Evolutionary conservation across 768 basidiomycete species (phyloP).

Genomic region (Pholiota microspora): DNA sequence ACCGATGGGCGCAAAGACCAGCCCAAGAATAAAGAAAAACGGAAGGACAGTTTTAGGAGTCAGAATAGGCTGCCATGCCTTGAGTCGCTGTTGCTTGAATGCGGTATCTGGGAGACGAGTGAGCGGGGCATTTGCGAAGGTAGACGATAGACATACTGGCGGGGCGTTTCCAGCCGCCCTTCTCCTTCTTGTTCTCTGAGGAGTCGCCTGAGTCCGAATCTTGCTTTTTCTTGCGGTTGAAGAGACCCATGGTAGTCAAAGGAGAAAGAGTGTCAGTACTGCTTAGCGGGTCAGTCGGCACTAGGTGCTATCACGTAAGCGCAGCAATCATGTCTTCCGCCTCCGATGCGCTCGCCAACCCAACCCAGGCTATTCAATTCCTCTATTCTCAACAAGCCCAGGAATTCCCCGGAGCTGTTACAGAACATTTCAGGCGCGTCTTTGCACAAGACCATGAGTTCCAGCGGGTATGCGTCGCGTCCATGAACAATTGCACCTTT

Average conservation of each 20-base stretch:
- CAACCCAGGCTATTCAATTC: constrained; percentile 44
- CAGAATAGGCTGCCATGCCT: constrained; percentile 99
- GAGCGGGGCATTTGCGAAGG: constrained; percentile 15
- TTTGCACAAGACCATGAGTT: constrained; percentile 42
- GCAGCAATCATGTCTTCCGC: constrained; percentile 49
- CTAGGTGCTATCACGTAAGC: constrained; percentile 28
- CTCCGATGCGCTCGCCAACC: constrained; percentile 37
- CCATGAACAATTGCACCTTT: neutral
- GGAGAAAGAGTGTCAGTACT: too few species aligned
- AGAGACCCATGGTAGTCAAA: constrained; percentile 46
- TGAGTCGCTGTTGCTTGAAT: constrained; percentile 98
- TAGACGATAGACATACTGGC: constrained; percentile 52
- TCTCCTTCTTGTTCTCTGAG: constrained; percentile 70
- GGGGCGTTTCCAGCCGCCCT: constrained; percentile 81
- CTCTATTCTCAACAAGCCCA: constrained; percentile 36
- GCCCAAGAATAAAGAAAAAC: constrained; percentile 90
- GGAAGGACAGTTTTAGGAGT: constrained; percentile 98
- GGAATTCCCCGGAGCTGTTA: constrained; percentile 40
- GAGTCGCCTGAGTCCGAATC: constrained; percentile 39
- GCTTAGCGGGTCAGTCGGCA: too few species aligned
- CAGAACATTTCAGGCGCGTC: constrained; percentile 43
- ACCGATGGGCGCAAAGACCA: constrained; percentile 95
- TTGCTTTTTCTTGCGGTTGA: constrained; percentile 51
- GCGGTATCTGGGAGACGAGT: constrained; percentile 72
- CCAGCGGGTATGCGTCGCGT: constrained; percentile 29